A percentile compares a stretch with the other conserved stretches of the same genome.
Evolutionary conservation across 2,329 filamentous ascomycete genomes (phyloP).

Genomic region (Colletotrichum incanum): DNA sequence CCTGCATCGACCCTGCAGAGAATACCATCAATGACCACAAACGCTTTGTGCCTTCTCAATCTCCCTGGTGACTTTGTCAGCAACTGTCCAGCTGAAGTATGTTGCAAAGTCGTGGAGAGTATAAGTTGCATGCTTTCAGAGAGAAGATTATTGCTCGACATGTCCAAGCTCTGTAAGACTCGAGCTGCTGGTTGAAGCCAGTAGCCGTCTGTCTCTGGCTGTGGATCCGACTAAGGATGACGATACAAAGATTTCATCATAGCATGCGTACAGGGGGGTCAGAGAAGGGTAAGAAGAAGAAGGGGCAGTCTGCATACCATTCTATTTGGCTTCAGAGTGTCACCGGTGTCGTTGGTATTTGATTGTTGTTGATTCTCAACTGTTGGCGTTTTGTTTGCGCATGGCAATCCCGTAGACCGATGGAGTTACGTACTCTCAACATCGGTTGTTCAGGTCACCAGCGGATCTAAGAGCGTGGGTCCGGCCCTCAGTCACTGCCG

Average conservation of each 20-base stretch:
- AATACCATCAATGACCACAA: not conserved
- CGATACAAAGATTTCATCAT: slow-evolving; percentile 94
- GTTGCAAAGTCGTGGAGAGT: not conserved
- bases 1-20: not conserved
- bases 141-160: slow-evolving; percentile 72
- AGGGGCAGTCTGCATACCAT: slow-evolving; percentile 20
- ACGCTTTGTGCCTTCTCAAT: not conserved
- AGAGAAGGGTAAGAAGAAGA: slow-evolving; percentile 16
- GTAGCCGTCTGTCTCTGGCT: slow-evolving; percentile 46
- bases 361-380: not conserved
- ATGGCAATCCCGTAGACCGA: slow-evolving; percentile 37
- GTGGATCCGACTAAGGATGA: slow-evolving; percentile 94
- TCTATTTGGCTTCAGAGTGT: not conserved
- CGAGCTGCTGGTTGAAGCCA: slow-evolving; percentile 19
- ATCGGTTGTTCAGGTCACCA: slow-evolving; percentile 2
- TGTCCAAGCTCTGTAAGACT: slow-evolving; percentile 54
- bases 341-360: not conserved
- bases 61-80: slow-evolving; percentile 4
- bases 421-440: slow-evolving; percentile 27
- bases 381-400: slow-evolving; percentile 21
- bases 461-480: slow-evolving; percentile 12
- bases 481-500: slow-evolving; percentile 44
- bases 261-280: slow-evolving; percentile 44
- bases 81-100: not conserved
- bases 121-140: slow-evolving; percentile 57